A percentile compares a stretch with the other conserved stretches of the same genome.
Conservation (phyloP, 75 land plant species). For the Gnetum montanum region DNA sequence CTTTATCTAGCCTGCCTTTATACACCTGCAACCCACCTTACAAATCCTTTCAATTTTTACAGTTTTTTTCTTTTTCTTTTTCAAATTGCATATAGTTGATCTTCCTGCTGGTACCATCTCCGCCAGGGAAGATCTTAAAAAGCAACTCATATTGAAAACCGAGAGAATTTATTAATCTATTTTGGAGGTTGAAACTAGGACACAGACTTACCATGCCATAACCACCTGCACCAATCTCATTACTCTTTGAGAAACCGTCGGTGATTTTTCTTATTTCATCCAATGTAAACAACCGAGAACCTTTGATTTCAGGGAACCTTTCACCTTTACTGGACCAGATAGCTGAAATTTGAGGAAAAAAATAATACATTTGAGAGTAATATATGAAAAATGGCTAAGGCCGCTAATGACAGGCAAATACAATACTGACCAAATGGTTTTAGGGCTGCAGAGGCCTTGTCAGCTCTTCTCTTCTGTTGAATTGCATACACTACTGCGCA, state of each 20-base stretch:
- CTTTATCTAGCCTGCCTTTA: conserved; percentile 14
- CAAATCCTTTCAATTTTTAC: too few species aligned
- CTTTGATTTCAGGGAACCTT: conserved; percentile 63
- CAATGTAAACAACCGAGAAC: conserved; percentile 69
- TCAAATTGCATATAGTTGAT: too few species aligned
- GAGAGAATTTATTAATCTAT: too few species aligned
- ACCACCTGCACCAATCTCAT: conserved; percentile 73
- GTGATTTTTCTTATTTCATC: conserved; percentile 70
- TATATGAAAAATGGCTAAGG: not conserved
- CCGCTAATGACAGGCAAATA: not conserved
- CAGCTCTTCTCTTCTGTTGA: conserved; percentile 9
- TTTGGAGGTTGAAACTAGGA: too few species aligned
- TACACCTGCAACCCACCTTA: conserved; percentile 14
- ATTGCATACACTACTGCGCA: conserved; percentile 4
- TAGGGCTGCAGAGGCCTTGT: not conserved
- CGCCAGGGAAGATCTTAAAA: too few species aligned
- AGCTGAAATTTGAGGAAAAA: too few species aligned
- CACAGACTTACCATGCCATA: conserved; percentile 92
- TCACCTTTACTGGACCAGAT: too few species aligned
- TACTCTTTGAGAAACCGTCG: conserved; percentile 49
- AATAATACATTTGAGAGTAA: not conserved
- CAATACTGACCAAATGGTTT: conserved; percentile 10
- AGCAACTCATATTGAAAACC: too few species aligned
- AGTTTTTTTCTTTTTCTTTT: too few species aligned
- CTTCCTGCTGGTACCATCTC: too few species aligned